phyloP scores from a whole-genome alignment of 2,329 filamentous ascomycete genomes.

The Macrophomina pseudophaseolina region DNA sequence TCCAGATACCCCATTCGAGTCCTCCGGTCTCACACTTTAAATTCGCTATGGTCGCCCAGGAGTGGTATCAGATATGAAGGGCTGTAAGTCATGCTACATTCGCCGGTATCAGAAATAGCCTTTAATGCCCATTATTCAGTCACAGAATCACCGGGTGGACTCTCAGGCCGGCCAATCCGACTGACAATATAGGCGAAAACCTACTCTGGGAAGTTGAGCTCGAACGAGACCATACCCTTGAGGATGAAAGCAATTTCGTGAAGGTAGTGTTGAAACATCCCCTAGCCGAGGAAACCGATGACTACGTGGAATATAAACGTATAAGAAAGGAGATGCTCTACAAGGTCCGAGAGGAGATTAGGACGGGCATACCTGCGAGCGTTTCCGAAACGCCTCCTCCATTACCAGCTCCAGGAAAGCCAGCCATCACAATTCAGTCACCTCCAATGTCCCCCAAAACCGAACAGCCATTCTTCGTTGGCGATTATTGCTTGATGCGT shows the following conservation, averaged over 20 bases:
- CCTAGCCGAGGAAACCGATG: slow-evolving; percentile 51
- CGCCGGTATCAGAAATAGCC: not conserved
- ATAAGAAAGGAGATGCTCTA: slow-evolving; percentile 30
- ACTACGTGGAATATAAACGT: slow-evolving; percentile 55
- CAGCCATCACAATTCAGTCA: not conserved
- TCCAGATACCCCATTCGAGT: slow-evolving; percentile 51
- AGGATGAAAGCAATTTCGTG: slow-evolving; percentile 34
- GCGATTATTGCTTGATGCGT: not conserved
- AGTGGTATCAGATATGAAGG: slow-evolving; percentile 57
- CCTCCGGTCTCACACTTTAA: slow-evolving; percentile 51
- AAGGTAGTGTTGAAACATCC: slow-evolving; percentile 46
- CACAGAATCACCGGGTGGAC: slow-evolving; percentile 49
- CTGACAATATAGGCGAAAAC: slow-evolving; percentile 31
- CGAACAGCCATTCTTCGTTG: not conserved
- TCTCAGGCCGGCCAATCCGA: slow-evolving; percentile 35
- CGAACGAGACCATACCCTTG: slow-evolving; percentile 37
- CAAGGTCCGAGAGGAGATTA: not conserved
- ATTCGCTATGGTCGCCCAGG: slow-evolving; percentile 52
- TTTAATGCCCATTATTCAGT: slow-evolving; percentile 29
- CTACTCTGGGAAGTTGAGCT: slow-evolving; percentile 49
- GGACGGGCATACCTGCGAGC: not conserved
- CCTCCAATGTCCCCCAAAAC: slow-evolving; percentile 15
- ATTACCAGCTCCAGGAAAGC: not conserved
- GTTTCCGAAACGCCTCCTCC: not conserved
- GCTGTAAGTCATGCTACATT: slow-evolving; percentile 43